These are phyloP conservation scores for Paecilomyces fulvus DNA, from an alignment of 2,329 filamentous ascomycete species.

Conservation along the genomic window DNA sequence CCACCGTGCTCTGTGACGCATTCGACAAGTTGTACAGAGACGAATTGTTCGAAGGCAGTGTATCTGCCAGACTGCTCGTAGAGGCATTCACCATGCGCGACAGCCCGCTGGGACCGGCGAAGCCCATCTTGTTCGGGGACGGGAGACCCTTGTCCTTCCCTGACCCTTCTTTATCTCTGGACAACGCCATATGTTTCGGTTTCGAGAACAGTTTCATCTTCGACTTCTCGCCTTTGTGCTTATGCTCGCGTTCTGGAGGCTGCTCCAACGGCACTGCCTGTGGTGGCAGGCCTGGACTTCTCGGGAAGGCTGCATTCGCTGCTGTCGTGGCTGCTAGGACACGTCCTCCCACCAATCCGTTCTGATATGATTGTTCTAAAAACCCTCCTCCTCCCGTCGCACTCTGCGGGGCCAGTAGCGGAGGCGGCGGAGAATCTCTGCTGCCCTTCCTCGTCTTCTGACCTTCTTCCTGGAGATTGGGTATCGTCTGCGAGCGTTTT, in stretches of 20 bases:
- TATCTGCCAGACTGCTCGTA: constrained; percentile 51
- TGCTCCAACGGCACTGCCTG: constrained; percentile 16
- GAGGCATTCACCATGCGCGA: constrained; percentile 52
- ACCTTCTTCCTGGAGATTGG: constrained; percentile 26
- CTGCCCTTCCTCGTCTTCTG: constrained; percentile 20
- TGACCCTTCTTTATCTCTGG: constrained; percentile 47
- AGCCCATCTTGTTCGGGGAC: constrained; percentile 50
- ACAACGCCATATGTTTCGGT: constrained; percentile 55
- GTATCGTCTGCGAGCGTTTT: constrained; percentile 49
- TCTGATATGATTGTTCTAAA: constrained; percentile 35
- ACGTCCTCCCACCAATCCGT: constrained; percentile 42
- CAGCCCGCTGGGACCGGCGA: constrained; percentile 43
- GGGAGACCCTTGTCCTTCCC: constrained; percentile 45
- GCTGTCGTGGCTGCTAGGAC: constrained; percentile 52
- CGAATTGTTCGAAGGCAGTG: constrained; percentile 43
- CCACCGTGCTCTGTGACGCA: constrained; percentile 53
- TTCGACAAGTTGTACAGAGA: constrained; percentile 56
- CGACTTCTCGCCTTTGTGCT: constrained; percentile 50
- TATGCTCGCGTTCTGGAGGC: constrained; percentile 34
- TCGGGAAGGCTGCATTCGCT: constrained; percentile 54
- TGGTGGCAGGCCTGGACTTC: constrained; percentile 33
- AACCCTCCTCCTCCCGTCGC: constrained; percentile 12
- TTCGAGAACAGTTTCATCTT: constrained; percentile 64
- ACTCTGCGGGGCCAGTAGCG: constrained; percentile 18
- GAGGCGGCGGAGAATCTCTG: constrained; percentile 27